Conservation (phyloP, 345 rosid genomes). For the Lumnitzera littorea region DNA sequence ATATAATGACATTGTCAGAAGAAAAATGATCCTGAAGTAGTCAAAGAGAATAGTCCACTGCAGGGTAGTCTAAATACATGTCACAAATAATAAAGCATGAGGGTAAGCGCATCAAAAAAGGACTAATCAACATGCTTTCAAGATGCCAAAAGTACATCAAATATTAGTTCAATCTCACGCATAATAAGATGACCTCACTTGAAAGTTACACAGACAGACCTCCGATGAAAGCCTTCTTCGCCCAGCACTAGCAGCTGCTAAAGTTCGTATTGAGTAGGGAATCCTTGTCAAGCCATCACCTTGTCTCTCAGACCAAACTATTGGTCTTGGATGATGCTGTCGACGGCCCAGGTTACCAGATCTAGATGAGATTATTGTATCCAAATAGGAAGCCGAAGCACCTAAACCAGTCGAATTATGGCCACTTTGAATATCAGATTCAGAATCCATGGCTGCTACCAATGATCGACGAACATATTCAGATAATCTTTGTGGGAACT, state of each 20-base stretch:
- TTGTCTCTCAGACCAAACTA: slow-evolving; percentile 50
- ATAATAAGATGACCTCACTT: background rate
- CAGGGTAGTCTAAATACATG: no score
- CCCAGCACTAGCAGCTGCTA: slow-evolving; percentile 60
- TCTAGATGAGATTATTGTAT: slow-evolving; percentile 38
- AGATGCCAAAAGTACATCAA: no score
- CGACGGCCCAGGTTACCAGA: slow-evolving; percentile 37
- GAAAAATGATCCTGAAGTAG: no score
- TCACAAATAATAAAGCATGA: no score
- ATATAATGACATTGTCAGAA: no score
- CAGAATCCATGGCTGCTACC: slow-evolving; percentile 41
- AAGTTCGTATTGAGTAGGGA: slow-evolving; percentile 48
- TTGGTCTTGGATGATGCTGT: slow-evolving; percentile 47
- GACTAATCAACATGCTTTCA: no score
- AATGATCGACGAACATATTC: slow-evolving; percentile 69
- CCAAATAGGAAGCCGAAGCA: slow-evolving; percentile 35
- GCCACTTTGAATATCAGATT: slow-evolving; percentile 40
- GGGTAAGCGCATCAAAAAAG: no score
- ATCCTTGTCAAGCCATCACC: slow-evolving; percentile 43
- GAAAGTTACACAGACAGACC: slow-evolving; percentile 39
- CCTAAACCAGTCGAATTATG: slow-evolving; percentile 26
- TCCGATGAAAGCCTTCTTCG: slow-evolving; percentile 68
- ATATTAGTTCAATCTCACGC: no score
- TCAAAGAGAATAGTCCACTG: no score
- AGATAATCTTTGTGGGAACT: slow-evolving; percentile 52